A percentile compares a stretch with the other conserved stretches of the same genome.
These are phyloP conservation scores for Cucurbita pepo DNA, from an alignment of 306 rosid genomes.

Conservation along the genomic window DNA sequence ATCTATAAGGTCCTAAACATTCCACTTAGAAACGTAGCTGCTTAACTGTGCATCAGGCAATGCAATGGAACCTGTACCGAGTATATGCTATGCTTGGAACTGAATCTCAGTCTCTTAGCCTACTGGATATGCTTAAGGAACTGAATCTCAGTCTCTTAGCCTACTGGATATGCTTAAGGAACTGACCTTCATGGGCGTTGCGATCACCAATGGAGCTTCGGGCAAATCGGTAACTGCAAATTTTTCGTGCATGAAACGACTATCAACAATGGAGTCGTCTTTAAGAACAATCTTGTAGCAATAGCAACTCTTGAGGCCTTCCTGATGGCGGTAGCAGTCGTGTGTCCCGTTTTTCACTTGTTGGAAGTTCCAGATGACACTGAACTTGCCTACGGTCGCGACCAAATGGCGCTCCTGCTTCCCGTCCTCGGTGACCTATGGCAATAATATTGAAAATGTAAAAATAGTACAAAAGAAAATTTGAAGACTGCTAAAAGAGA, in stretches of 20 bases:
- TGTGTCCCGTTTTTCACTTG: constrained; percentile 86
- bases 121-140: constrained; percentile 88
- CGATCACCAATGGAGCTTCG: constrained; percentile 92
- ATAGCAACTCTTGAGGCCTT: constrained; percentile 92
- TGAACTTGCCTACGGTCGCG: constrained; percentile 92
- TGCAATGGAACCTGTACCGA: constrained; percentile 17
- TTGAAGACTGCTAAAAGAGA: background rate
- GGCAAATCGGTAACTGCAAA: constrained; percentile 87
- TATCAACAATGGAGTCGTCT: constrained; percentile 91
- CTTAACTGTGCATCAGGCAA: background rate
- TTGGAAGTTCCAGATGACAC: constrained; percentile 96
- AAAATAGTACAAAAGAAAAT: background rate
- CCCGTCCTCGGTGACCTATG: constrained; percentile 86
- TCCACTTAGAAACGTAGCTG: constrained; percentile 13
- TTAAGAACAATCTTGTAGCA: constrained; percentile 91
- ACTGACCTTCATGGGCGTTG: constrained; percentile 95
- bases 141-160: constrained; percentile 39
- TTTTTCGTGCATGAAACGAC: constrained; percentile 93
- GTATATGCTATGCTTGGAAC: background rate
- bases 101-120: constrained; percentile 17
- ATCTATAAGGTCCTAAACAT: background rate
- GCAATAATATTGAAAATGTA: background rate
- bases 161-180: constrained; percentile 88
- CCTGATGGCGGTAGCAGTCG: constrained; percentile 76
- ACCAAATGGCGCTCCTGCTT: constrained; percentile 96